Base-by-base conservation (phyloP, 169 alveolate genomes). In the Cryptosporidium tyzzeri region DNA sequence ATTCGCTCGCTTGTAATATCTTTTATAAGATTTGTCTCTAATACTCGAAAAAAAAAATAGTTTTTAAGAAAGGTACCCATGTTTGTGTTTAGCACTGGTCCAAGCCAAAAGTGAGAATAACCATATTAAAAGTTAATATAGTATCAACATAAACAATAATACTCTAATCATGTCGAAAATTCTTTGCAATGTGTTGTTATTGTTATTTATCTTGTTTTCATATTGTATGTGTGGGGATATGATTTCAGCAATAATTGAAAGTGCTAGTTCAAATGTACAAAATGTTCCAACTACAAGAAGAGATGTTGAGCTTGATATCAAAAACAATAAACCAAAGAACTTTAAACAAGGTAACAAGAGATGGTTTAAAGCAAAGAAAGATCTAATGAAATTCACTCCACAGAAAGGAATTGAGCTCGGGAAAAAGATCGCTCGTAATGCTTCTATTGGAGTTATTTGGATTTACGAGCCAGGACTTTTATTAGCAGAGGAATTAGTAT, bases 391-490 rank as follows among this genome's bases (percentile, higher is more conserved):
- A 44, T 80, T 80, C n/a, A 80, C 80, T 31, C 89, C 89, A 62
- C 89, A 80, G 39, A 80, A 65, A 44, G 75, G 75, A 3, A 80
- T 80, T 21, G 89, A 41, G 7, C 41, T 80, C 5, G 89, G 89
- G 21, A 80, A 80, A 23, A 80, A 80, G 33, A 53, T 80, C 23
- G 89, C 89, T 31, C 68, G 69, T 9, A 80, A 80, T 62, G 71
- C 75, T 16, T 62, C 89, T 9, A 65, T 80, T 48, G 89, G 89
- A 21, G 89, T 80, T 18, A 61, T 80, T 37, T 80, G 89, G 89
- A 39, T 62, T 9, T 80, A 80, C 50, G 89, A 80, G 29, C 89
- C 89, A 14, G 89, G 89, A 10, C 80, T 80, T 21, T 67, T 80
- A 61, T 44, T 80, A 23, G 89, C 89, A 21, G 89, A 80, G 12